Evolutionary conservation across 2,329 filamentous ascomycete genomes (phyloP).

Genomic region (Apiospora aurea): DNA sequence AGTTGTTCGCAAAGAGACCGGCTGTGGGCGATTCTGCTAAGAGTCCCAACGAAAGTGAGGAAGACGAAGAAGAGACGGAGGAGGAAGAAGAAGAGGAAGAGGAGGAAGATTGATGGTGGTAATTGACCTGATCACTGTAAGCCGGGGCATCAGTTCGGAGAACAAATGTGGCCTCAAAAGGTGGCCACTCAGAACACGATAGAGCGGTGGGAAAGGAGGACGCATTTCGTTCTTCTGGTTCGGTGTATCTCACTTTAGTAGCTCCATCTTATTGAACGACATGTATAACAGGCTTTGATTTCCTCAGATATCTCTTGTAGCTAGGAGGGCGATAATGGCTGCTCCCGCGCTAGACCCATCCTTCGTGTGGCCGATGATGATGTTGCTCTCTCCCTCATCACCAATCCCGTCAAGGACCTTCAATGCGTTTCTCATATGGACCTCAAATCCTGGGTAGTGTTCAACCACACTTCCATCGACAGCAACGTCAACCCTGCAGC

Average conservation of each 20-base stretch:
- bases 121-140: too few relatives aligned
- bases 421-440: not conserved
- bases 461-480: not conserved
- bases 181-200: too few relatives aligned
- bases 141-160: too few relatives aligned
- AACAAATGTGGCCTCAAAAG: too few relatives aligned
- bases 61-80: not conserved
- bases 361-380: not conserved
- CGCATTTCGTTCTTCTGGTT: too few relatives aligned
- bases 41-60: not conserved
- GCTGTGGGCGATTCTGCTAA: too few relatives aligned
- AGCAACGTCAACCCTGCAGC: not conserved
- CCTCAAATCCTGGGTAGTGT: not conserved
- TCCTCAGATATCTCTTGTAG: not conserved
- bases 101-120: not conserved
- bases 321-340: not conserved
- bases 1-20: too few relatives aligned
- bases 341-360: not conserved
- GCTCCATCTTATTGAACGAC: too few relatives aligned
- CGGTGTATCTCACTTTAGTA: too few relatives aligned
- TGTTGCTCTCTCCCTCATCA: not conserved
- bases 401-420: not conserved
- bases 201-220: too few relatives aligned
- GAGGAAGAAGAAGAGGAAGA: not conserved
- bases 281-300: too few relatives aligned